Evolutionary conservation across 2,329 filamentous ascomycete species (phyloP).

Genomic region (Rutstroemia sp.): DNA sequence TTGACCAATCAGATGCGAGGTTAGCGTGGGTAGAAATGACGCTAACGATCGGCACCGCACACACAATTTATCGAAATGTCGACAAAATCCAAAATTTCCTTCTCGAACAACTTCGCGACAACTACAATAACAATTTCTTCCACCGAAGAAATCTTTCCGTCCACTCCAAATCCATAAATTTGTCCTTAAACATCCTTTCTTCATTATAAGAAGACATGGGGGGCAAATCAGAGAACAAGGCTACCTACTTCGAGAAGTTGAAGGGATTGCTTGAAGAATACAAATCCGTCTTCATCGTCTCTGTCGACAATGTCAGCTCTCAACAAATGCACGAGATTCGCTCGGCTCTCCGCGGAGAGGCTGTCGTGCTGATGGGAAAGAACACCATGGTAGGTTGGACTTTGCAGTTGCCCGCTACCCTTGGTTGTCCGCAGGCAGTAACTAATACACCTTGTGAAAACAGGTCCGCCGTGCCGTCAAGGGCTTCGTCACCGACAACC

Average conservation of each 20-base stretch:
- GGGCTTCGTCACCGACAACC: conserved; percentile 82
- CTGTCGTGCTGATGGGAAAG: conserved; percentile 98
- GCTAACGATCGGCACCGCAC: conserved; percentile 6
- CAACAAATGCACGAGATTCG: conserved; percentile 99
- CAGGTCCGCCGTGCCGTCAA: conserved; percentile 94
- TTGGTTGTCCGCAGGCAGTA: neutral
- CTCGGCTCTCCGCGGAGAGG: conserved; percentile 79
- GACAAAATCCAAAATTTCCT: neutral
- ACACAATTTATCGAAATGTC: conserved; percentile 9
- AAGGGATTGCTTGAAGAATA: conserved; percentile 95
- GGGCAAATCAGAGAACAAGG: conserved; percentile 93
- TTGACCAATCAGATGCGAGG: neutral
- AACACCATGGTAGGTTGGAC: conserved; percentile 82
- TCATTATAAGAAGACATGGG: conserved; percentile 97
- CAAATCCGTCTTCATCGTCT: conserved; percentile 96
- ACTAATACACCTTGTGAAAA: conserved; percentile 6
- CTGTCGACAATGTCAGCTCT: conserved; percentile 98
- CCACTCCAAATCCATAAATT: conserved; percentile 26
- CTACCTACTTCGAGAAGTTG: conserved; percentile 99
- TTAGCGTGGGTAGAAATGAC: neutral
- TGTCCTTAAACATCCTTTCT: conserved; percentile 99
- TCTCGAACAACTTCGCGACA: neutral
- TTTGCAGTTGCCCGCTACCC: neutral
- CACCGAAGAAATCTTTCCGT: conserved; percentile 9
- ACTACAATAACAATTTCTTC: conserved; percentile 7